These are phyloP conservation scores for Lecanicillium sp. DNA, from an alignment of 2,329 filamentous ascomycete species.

Conservation along the genomic window DNA sequence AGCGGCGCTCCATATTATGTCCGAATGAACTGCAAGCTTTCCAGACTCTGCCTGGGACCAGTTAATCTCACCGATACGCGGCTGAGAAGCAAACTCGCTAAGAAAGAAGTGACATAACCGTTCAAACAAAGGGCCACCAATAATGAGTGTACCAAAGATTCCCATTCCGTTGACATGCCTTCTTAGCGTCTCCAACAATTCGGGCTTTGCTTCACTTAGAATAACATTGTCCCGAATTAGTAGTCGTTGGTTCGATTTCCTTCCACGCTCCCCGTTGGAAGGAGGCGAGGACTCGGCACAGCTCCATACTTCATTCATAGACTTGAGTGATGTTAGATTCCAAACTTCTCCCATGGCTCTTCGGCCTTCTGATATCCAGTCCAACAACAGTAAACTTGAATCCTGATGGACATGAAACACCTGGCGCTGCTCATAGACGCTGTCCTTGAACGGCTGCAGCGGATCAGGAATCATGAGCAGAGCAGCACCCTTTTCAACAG, in stretches of 20 bases:
- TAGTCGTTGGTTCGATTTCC: constrained; percentile 39
- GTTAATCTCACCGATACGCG: constrained; percentile 67
- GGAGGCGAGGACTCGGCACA: constrained; percentile 12
- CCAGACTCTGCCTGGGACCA: constrained; percentile 49
- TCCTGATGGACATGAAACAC: constrained; percentile 52
- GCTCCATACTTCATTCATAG: constrained; percentile 72
- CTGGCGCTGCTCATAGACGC: constrained; percentile 71
- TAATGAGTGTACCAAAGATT: constrained; percentile 69
- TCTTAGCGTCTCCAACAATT: constrained; percentile 26
- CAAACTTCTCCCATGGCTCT: constrained; percentile 73
- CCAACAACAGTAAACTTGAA: constrained; percentile 62
- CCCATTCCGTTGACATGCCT: constrained; percentile 60
- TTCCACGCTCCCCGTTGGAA: constrained; percentile 1
- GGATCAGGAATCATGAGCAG: constrained; percentile 69
- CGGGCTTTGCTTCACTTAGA: constrained; percentile 44
- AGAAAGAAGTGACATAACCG: constrained; percentile 61
- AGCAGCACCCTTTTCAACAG: constrained; percentile 34
- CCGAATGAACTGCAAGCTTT: constrained; percentile 27
- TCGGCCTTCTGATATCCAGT: constrained; percentile 82
- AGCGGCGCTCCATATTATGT: constrained; percentile 69
- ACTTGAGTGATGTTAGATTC: constrained; percentile 65
- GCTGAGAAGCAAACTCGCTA: constrained; percentile 61
- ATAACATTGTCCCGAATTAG: constrained; percentile 76
- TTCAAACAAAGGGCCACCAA: constrained; percentile 61
- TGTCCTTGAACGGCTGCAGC: constrained; percentile 72